A percentile compares a stretch with the other conserved stretches of the same genome.
Evolutionary conservation across 495 filamentous ascomycete species (phyloP).

Genomic region (Oidiodendron maius): DNA sequence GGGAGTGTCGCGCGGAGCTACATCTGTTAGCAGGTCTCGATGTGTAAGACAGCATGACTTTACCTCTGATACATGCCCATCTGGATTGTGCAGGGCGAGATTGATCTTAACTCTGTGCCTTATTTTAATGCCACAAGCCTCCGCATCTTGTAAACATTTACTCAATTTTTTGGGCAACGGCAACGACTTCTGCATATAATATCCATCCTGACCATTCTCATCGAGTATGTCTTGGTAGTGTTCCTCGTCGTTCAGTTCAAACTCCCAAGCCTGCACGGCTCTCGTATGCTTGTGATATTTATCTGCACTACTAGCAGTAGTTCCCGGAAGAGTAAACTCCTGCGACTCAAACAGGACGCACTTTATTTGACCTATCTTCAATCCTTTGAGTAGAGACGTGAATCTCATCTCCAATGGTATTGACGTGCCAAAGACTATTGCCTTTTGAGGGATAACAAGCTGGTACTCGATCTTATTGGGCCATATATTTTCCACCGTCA

Average conservation of each 20-base stretch:
- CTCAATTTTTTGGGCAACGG: constrained; percentile 71
- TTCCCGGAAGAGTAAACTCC: constrained; percentile 51
- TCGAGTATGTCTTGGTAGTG: constrained; percentile 63
- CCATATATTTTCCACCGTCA: constrained; percentile 95
- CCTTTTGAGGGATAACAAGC: constrained; percentile 82
- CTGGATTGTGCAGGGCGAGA: constrained; percentile 85
- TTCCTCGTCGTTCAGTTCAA: constrained; percentile 49
- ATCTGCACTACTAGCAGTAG: constrained; percentile 42
- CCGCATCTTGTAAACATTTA: constrained; percentile 79
- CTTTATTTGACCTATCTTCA: constrained; percentile 70
- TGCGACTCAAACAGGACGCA: constrained; percentile 73
- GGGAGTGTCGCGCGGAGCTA: constrained; percentile 77
- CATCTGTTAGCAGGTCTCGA: constrained; percentile 6
- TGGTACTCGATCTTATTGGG: constrained; percentile 91
- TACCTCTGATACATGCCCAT: constrained; percentile 87
- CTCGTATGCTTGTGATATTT: constrained; percentile 56
- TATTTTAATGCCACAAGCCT: constrained; percentile 76
- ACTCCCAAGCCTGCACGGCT: constrained; percentile 56
- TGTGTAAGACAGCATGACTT: constrained; percentile 11
- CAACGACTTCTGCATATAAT: constrained; percentile 61
- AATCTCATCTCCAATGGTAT: constrained; percentile 76
- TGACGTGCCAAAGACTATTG: constrained; percentile 80
- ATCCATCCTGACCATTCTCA: constrained; percentile 66
- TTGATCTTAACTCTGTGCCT: constrained; percentile 82
- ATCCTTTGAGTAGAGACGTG: constrained; percentile 78